Base-by-base conservation (phyloP, 2,329 filamentous ascomycete species). In the Pseudogymnoascus sp. region DNA sequence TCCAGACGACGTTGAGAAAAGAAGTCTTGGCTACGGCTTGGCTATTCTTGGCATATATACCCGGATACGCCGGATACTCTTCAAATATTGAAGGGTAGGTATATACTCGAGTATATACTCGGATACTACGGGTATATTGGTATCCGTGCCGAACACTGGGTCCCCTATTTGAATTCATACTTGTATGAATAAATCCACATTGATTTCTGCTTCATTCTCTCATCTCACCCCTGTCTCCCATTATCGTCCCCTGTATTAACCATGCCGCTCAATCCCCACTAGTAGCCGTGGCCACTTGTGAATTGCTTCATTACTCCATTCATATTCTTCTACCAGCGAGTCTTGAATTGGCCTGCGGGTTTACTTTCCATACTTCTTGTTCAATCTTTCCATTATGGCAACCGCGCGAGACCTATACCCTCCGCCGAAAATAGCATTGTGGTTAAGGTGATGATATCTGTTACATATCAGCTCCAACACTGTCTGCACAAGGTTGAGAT, bases 361-460 rank as follows among this genome's bases (percentile, higher is more conserved):
- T 41, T 21, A 61, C 6, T 54, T 45, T 6, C 81, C 86, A 75
- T 96, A 96, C 72, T 92, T 96, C 45, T 78, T 78, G 28, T 90
- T 77, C 69, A 97, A 78, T 68, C 79, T 84, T 74, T 81, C 84
- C 90, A 96, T 95, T 63, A 96, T 95, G 4, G 82, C 82, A 75
- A 93, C 82, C 28, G 92, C 92, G 4, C 91, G 88, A 43, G 81
- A 81, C 41, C 85, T 84, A 74, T 97, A 97, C 0, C 88, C 83
- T 0, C 88, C 88, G 0, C 92, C 92, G 74, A 96, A 97, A 57
- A 96, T 72, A 1, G 69, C 65, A 62, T 71, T 70, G 61, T 97
- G 93, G 68, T 97, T 97, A 23, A 97, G 77, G 73, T 96, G 90
- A 74, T 97, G 93, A 75, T 96, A 93, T 67, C 88, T 91, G 69